Evolutionary conservation across 306 rosid species (phyloP), one percentile per base, ranked within the genome.

Genomic region (Cicer judaicum): DNA sequence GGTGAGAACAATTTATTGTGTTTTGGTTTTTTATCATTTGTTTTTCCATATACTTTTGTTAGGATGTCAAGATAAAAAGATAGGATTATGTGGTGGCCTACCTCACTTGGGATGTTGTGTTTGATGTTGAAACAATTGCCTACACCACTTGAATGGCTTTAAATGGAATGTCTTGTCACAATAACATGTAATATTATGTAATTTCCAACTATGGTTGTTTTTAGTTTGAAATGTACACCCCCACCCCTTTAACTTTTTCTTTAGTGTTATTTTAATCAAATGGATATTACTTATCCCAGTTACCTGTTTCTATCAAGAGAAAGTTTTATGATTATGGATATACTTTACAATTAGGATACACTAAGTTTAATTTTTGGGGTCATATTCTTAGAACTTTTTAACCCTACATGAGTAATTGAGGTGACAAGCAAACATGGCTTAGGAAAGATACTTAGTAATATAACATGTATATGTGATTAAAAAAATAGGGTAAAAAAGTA

Each of bases 41-140:
- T 59, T 73, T 79, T 55, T 24, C 75, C 16, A 2, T 48, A 59
- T 61, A 80, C n/a, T 69, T 81, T 66, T 73, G 60, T 73, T 29
- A 62, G 70, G 66, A 69, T 78, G 55, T 44, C 70, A 73, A 80
- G 73, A 73, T 78, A 65, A 60, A 82, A 82, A 29, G 76, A 62
- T 55, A 78, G 70, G 39, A 16, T 2, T 50, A 70, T 63, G 71
- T 76, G 73, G 84, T 70, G 84, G 76, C 82, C 87, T 81, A 84
- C 82, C 77, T 80, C 84, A 67, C 82, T 84, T 76, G 87, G 72
- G 77, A 44, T 71, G 84, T 59, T 77, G 68, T 16, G 63, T 49
- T 71, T 72, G 34, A 77, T 77, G 81, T 65, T 75, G 81, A 83
- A 75, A 75, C 55, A 75, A 83, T 65, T 79, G 77, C 46, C 64